A percentile compares a stretch with the other conserved stretches of the same genome.
These are phyloP conservation scores for Neckera pumila DNA, from an alignment of 225 moss, liverwort and hornwort genomes.

Conservation along the genomic window DNA sequence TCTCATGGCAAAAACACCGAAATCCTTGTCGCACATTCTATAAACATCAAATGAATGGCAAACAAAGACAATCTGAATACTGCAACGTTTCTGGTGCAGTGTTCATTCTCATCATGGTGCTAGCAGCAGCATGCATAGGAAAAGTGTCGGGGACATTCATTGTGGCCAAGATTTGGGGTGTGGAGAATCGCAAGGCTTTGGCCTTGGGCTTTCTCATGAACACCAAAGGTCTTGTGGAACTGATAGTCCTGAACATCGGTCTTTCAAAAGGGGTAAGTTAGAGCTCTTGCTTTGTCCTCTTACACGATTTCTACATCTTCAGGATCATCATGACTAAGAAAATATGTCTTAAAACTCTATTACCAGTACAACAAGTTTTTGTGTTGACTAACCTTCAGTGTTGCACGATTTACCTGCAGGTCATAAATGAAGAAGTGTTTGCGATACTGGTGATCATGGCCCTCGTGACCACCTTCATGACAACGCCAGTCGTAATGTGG, in stretches of 20 bases:
- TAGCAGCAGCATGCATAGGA: constrained; percentile 41
- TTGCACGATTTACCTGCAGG: constrained; percentile 18
- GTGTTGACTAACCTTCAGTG: neutral
- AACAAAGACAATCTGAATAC: neutral
- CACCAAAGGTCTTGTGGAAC: constrained; percentile 76
- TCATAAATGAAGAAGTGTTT: constrained; percentile 60
- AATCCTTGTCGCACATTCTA: neutral
- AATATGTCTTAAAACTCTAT: neutral
- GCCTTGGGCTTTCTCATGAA: constrained; percentile 75
- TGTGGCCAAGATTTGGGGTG: constrained; percentile 36
- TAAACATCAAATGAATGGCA: neutral
- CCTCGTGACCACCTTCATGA: constrained; percentile 46
- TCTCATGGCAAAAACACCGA: neutral
- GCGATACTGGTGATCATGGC: constrained; percentile 71
- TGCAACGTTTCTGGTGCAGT: constrained; percentile 22
- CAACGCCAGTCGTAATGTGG: constrained; percentile 67
- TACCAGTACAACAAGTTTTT: neutral
- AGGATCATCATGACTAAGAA: neutral
- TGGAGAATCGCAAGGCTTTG: constrained; percentile 26
- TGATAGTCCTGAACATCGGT: constrained; percentile 81
- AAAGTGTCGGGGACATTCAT: constrained; percentile 43
- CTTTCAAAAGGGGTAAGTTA: constrained; percentile 47
- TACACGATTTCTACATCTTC: neutral
- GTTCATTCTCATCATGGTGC: constrained; percentile 43
- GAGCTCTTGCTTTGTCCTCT: neutral